Evolutionary conservation across 371 early-diverging fungal genomes (phyloP).

Genomic region (Polyrhizophydium stewartii): DNA sequence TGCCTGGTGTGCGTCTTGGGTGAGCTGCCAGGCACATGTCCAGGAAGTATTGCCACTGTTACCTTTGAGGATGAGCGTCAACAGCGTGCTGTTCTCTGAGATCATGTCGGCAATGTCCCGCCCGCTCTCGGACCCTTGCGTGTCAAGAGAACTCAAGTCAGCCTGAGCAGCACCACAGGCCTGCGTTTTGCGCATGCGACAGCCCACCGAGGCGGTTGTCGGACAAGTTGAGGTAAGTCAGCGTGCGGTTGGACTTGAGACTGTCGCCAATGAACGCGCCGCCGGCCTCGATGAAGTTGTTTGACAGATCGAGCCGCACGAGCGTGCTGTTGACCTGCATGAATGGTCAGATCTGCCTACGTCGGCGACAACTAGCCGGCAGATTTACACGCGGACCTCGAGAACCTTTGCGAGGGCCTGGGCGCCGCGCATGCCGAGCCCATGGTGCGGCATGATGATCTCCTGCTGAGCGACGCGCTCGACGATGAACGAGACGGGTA

Average conservation of each 20-base stretch:
- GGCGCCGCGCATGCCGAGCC: slow-evolving; percentile 41
- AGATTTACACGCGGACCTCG: slow-evolving; percentile 16
- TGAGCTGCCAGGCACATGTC: neutral
- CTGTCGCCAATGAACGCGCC: slow-evolving; percentile 31
- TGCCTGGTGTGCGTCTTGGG: slow-evolving; percentile 19
- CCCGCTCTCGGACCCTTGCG: slow-evolving; percentile 19
- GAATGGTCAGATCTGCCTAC: neutral
- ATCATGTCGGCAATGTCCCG: slow-evolving; percentile 41
- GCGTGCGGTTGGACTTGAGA: slow-evolving; percentile 33
- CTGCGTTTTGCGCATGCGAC: neutral
- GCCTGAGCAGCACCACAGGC: neutral
- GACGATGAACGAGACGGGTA: slow-evolving; percentile 33
- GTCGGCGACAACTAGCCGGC: neutral
- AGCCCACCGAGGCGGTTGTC: slow-evolving; percentile 31
- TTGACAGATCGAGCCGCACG: slow-evolving; percentile 31
- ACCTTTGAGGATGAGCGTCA: slow-evolving; percentile 34
- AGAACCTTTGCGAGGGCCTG: slow-evolving; percentile 40
- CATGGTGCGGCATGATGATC: slow-evolving; percentile 36
- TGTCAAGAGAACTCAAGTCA: too few relatives aligned
- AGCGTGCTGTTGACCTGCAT: slow-evolving; percentile 24
- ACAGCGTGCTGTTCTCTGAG: slow-evolving; percentile 30
- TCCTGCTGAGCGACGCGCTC: slow-evolving; percentile 15
- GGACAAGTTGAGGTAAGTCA: slow-evolving; percentile 27
- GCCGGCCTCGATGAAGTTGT: slow-evolving; percentile 37
- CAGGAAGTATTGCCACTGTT: neutral